Percentiles rank a stretch among this genome's conserved stretches.
Conservation (phyloP, 2,329 filamentous ascomycete species). For the Aspergillus novofumigatus region DNA sequence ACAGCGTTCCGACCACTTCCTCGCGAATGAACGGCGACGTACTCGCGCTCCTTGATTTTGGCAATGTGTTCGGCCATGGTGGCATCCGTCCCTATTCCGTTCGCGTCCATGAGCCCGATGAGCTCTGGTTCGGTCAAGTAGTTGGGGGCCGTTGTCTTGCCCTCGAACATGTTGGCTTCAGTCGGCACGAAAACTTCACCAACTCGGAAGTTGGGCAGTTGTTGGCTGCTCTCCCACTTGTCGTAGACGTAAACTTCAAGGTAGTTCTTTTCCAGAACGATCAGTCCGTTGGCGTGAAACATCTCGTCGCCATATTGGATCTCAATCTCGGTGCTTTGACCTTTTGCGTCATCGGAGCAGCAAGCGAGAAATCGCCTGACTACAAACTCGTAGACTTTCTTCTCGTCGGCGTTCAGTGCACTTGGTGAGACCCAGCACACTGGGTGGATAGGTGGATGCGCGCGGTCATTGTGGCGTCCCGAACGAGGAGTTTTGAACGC, state of each 20-base stretch:
- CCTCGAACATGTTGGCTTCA: slow-evolving; percentile 83
- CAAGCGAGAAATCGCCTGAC: slow-evolving; percentile 88
- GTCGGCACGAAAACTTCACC: slow-evolving; percentile 83
- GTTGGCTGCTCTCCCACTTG: slow-evolving; percentile 84
- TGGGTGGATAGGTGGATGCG: slow-evolving; percentile 94
- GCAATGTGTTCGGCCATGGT: slow-evolving; percentile 99
- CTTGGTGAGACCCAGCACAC: slow-evolving; percentile 71
- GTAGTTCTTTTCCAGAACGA: slow-evolving; percentile 85
- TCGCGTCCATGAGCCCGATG: slow-evolving; percentile 95
- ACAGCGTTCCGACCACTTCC: slow-evolving; percentile 49
- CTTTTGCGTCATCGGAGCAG: slow-evolving; percentile 90
- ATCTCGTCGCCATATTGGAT: slow-evolving; percentile 77
- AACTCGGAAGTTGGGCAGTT: slow-evolving; percentile 72
- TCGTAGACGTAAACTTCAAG: slow-evolving; percentile 95
- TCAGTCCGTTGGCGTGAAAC: slow-evolving; percentile 78
- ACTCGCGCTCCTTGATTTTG: slow-evolving; percentile 87
- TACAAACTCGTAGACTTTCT: slow-evolving; percentile 85
- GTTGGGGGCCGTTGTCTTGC: slow-evolving; percentile 78
- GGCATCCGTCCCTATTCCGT: slow-evolving; percentile 95
- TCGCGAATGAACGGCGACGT: slow-evolving; percentile 65
- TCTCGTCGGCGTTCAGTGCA: slow-evolving; percentile 62
- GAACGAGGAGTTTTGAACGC: slow-evolving; percentile 76
- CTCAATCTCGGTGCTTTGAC: slow-evolving; percentile 78
- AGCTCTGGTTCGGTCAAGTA: slow-evolving; percentile 95
- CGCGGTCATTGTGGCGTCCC: slow-evolving; percentile 89